A percentile compares a stretch with the other conserved stretches of the same genome.
Evolutionary conservation across 169 alveolate genomes (phyloP).

Genomic region (Plasmodium berghei): DNA sequence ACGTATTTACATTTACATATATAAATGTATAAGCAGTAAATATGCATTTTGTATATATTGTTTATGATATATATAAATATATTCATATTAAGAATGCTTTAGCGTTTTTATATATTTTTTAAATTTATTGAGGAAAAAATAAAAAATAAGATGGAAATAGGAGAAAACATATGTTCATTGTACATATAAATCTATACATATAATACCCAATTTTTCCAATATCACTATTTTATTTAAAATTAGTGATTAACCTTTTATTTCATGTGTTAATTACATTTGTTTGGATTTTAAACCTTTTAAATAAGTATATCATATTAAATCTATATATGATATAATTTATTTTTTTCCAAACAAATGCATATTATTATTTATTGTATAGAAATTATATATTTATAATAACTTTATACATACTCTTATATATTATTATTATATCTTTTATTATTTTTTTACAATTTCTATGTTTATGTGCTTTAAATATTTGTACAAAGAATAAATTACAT

Average conservation of each 20-base stretch:
- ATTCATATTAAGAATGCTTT: neutral
- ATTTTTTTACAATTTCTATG: neutral
- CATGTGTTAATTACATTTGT: slow-evolving; percentile 18
- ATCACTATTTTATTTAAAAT: slow-evolving; percentile 11
- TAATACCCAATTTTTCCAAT: neutral
- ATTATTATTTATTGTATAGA: neutral
- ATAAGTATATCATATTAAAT: neutral
- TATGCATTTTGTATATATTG: neutral
- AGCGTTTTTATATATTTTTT: neutral
- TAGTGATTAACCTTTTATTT: slow-evolving; percentile 14
- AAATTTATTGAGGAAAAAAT: neutral
- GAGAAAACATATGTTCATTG: slow-evolving; percentile 19
- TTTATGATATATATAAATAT: neutral
- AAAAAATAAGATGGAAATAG: slow-evolving; percentile 13
- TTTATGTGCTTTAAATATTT: slow-evolving; percentile 31
- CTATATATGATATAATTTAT: no score
- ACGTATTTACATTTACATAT: neutral
- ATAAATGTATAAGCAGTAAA: neutral
- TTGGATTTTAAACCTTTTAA: slow-evolving; percentile 13
- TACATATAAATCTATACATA: neutral
- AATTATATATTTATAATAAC: no score
- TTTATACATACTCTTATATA: neutral
- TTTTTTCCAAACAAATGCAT: neutral
- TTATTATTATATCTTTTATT: neutral
- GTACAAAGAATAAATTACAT: slow-evolving; percentile 7